These are phyloP conservation scores for Hypsizygus ulmarius DNA, from an alignment of 1,284 basidiomycete species.

Conservation along the genomic window DNA sequence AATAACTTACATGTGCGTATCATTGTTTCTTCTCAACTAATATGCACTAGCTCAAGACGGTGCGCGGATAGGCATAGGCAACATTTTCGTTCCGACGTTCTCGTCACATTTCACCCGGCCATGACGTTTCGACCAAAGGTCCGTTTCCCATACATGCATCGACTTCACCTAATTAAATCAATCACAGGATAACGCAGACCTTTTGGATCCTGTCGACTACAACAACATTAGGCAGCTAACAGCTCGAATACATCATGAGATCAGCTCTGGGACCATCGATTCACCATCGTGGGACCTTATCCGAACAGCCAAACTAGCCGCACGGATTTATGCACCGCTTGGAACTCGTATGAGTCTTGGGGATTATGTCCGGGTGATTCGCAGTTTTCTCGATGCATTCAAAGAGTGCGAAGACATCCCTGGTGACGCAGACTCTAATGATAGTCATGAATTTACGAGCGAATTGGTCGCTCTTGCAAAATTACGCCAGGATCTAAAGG, in stretches of 20 bases:
- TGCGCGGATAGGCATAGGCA: constrained; percentile 47
- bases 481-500: constrained; percentile 63
- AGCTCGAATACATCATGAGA: constrained; percentile 58
- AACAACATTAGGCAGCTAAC: constrained; percentile 61
- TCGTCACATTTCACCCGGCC: constrained; percentile 80
- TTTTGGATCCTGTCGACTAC: constrained; percentile 67
- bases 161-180: constrained; percentile 5
- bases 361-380: constrained; percentile 74
- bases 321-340: constrained; percentile 77
- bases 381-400: constrained; percentile 74
- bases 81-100: constrained; percentile 82
- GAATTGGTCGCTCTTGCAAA: constrained; percentile 22
- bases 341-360: constrained; percentile 80
- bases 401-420: constrained; percentile 36
- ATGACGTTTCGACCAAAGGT: constrained; percentile 67
- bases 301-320: constrained; percentile 70
- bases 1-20: constrained; percentile 77
- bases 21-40: constrained; percentile 5
- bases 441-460: constrained; percentile 22
- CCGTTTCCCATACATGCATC: no score
- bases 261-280: constrained; percentile 75
- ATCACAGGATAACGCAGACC: constrained; percentile 61
- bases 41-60: constrained; percentile 1
- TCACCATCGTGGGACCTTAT: constrained; percentile 81
- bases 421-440: constrained; percentile 15